Conservation (phyloP, 208 protist species). For the Acanthamoeba sp. region DNA sequence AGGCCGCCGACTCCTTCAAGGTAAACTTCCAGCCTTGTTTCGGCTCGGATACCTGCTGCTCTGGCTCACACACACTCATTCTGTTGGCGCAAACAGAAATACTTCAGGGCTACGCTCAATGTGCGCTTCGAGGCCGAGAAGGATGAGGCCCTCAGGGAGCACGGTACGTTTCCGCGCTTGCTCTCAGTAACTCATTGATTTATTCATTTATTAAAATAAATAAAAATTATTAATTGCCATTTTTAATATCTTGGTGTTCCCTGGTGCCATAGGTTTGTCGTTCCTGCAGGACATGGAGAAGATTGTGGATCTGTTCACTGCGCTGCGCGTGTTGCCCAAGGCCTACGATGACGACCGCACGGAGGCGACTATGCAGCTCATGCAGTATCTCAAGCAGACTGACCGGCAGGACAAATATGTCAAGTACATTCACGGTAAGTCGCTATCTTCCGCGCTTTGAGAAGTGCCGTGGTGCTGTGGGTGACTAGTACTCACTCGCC, state of each 20-base stretch:
- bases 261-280: not conserved
- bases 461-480: not conserved
- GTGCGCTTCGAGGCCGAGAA: constrained; percentile 71
- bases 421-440: constrained; percentile 83
- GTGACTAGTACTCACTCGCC: too few species aligned
- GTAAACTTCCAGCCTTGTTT: not conserved
- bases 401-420: constrained; percentile 85
- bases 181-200: too few species aligned
- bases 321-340: constrained; percentile 68
- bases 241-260: too few species aligned
- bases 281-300: constrained; percentile 68
- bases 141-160: constrained; percentile 53
- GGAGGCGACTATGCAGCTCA: constrained; percentile 81
- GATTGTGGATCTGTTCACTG: constrained; percentile 70
- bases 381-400: constrained; percentile 85
- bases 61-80: too few species aligned
- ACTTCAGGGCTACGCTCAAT: constrained; percentile 59
- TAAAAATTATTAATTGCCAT: too few species aligned
- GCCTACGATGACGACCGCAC: constrained; percentile 85
- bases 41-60: not conserved
- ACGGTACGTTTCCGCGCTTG: not conserved
- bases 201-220: not conserved
- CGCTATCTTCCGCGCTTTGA: too few species aligned
- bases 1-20: constrained; percentile 68
- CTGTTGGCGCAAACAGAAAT: constrained; percentile 56